Conservation (phyloP, 805 yeast species). For the Metschnikowia hibisci region DNA sequence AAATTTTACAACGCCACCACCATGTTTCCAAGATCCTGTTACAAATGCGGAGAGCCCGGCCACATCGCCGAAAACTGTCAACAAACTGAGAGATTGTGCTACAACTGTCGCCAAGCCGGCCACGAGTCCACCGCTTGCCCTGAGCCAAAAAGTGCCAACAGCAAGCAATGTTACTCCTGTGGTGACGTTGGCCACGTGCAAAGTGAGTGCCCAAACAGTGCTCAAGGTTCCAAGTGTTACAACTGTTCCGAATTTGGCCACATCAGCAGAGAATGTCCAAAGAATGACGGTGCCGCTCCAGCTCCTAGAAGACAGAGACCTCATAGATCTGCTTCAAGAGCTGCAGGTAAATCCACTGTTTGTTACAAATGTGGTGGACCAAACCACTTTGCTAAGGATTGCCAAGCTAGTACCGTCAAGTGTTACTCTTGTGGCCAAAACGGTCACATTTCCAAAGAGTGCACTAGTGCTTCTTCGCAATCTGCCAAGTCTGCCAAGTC, state of each 20-base stretch:
- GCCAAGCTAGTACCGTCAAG: slow-evolving; percentile 66
- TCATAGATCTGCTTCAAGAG: slow-evolving; percentile 16
- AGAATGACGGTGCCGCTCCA: slow-evolving; percentile 32
- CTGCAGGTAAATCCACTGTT: slow-evolving; percentile 41
- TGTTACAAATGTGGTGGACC: slow-evolving; percentile 93
- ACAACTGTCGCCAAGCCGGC: slow-evolving; percentile 88
- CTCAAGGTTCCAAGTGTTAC: slow-evolving; percentile 73
- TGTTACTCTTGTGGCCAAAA: slow-evolving; percentile 91
- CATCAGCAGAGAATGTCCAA: slow-evolving; percentile 70
- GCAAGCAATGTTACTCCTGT: slow-evolving; percentile 91
- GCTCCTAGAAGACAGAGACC: slow-evolving; percentile 21
- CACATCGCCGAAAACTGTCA: slow-evolving; percentile 86
- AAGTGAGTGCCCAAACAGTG: slow-evolving; percentile 71
- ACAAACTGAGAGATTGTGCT: slow-evolving; percentile 81
- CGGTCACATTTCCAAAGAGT: slow-evolving; percentile 87
- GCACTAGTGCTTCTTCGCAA: slow-evolving; percentile 49
- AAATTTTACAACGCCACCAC: slow-evolving; percentile 10
- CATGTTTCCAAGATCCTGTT: slow-evolving; percentile 70
- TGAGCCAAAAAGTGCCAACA: slow-evolving; percentile 77
- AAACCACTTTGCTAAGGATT: slow-evolving; percentile 89
- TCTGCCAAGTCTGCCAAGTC: slow-evolving; percentile 44
- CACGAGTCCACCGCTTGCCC: slow-evolving; percentile 89
- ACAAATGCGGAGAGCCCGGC: slow-evolving; percentile 89
- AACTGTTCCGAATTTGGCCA: slow-evolving; percentile 76
- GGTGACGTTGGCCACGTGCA: slow-evolving; percentile 88